Percentiles rank a stretch among this genome's conserved stretches.
Conservation (phyloP, 73 alveolate species). For the Symbiodinium pilosum region DNA sequence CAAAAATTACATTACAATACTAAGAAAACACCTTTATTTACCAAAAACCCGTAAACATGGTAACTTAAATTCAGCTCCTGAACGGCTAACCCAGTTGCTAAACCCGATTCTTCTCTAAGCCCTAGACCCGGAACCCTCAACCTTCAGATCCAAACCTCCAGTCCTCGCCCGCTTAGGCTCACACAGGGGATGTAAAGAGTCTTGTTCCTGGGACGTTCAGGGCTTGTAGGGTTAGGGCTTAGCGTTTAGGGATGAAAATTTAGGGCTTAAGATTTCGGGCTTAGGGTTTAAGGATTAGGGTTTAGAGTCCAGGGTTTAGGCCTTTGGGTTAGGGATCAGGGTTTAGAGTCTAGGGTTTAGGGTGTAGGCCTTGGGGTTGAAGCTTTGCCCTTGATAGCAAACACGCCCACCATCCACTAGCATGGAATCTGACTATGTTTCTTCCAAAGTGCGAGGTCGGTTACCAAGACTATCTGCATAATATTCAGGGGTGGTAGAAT, state of each 20-base stretch:
- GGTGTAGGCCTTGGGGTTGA: background rate
- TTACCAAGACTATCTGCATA: no score
- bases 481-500: no score
- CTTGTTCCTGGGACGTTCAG: slow-evolving; percentile 1
- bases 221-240: background rate
- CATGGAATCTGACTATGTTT: no score
- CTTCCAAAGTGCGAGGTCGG: background rate
- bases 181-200: slow-evolving; percentile 87
- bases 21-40: no score
- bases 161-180: background rate
- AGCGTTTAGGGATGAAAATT: background rate
- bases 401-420: no score
- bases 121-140: background rate
- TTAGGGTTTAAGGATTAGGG: background rate
- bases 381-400: background rate
- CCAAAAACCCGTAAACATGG: no score
- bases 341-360: background rate
- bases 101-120: background rate
- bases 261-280: background rate
- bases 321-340: background rate
- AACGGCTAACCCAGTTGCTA: no score
- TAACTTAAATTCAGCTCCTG: no score
- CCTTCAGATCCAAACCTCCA: background rate
- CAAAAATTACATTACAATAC: no score
- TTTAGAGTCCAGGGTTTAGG: background rate